phyloP scores from a whole-genome alignment of 345 rosid genomes.

The Trapa incisa region DNA sequence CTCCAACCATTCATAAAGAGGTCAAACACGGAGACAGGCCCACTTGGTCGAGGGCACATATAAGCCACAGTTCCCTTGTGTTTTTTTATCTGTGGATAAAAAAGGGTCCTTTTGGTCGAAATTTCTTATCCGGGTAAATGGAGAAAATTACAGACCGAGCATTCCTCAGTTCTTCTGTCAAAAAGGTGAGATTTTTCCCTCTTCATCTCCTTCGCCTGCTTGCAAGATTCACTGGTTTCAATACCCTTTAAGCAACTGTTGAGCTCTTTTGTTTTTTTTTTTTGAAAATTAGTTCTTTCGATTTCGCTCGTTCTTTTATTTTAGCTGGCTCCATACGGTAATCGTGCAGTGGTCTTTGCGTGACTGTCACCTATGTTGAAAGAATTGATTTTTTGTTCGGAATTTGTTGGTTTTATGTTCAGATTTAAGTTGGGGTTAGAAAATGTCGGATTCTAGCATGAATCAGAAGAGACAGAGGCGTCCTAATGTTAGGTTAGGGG shows the following conservation, averaged over 20 bases:
- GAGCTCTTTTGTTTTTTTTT: too few species aligned
- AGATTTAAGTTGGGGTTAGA: background rate
- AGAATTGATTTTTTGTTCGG: background rate
- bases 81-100: background rate
- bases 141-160: background rate
- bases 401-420: background rate
- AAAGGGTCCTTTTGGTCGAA: background rate
- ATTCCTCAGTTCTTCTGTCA: background rate
- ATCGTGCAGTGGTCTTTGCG: background rate
- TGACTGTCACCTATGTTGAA: background rate
- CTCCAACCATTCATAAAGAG: background rate
- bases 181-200: background rate
- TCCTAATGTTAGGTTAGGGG: slow-evolving; percentile 50
- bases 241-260: background rate
- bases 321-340: background rate
- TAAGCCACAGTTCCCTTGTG: background rate
- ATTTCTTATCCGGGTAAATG: background rate
- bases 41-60: background rate
- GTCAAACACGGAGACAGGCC: background rate
- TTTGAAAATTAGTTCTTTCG: too few species aligned
- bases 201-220: background rate
- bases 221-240: background rate
- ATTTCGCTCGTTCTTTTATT: too few species aligned
- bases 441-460: slow-evolving; percentile 39
- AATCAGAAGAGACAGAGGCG: slow-evolving; percentile 42